phyloP scores from a whole-genome alignment of 2,329 filamentous ascomycete genomes.

The Cercospora sp. region DNA sequence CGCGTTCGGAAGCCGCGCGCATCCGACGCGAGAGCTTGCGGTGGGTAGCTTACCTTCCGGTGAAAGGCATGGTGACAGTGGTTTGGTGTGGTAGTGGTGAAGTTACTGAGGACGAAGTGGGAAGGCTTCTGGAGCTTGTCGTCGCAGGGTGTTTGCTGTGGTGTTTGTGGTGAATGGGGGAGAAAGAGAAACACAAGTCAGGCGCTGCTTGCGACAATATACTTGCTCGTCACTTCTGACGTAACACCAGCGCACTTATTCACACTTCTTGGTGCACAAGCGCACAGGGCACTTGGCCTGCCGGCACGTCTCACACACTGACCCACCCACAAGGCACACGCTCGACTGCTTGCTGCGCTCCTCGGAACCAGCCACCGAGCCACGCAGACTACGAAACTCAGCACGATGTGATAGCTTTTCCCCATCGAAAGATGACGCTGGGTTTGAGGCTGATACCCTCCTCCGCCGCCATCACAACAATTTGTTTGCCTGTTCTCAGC shows the following conservation, averaged over 20 bases:
- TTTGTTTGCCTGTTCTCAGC: background rate
- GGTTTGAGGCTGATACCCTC: background rate
- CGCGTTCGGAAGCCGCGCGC: conserved; percentile 2
- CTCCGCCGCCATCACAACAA: background rate
- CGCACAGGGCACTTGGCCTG: background rate
- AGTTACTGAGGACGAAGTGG: background rate
- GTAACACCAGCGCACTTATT: background rate
- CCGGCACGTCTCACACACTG: conserved; percentile 1
- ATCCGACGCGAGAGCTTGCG: conserved; percentile 12
- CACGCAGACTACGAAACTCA: background rate
- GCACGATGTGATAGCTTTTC: background rate
- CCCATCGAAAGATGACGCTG: background rate
- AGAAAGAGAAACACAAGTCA: background rate
- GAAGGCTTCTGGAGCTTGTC: conserved; percentile 1
- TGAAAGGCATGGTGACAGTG: conserved; percentile 58
- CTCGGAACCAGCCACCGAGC: conserved; percentile 1
- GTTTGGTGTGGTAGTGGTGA: background rate
- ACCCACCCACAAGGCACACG: background rate
- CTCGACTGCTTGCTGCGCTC: background rate
- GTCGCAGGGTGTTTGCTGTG: background rate
- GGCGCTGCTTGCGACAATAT: background rate
- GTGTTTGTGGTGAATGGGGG: background rate
- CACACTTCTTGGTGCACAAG: background rate
- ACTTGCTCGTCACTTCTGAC: conserved; percentile 5
- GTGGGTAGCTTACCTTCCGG: conserved; percentile 51